Evolutionary conservation across 2,329 filamentous ascomycete species (phyloP).

Genomic region (Botrytis medusae): DNA sequence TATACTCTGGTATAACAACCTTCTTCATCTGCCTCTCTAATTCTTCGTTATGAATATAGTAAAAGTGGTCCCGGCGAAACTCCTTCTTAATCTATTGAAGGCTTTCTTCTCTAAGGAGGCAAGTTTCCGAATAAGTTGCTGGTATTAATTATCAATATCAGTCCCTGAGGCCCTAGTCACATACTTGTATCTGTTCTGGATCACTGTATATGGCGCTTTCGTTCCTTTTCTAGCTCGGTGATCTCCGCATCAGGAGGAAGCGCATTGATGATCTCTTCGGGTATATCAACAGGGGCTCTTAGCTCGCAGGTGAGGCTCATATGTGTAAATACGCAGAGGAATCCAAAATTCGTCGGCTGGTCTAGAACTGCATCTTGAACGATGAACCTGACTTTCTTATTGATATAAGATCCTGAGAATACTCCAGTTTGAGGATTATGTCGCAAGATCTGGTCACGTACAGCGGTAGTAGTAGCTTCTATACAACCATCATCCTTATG

Average conservation of each 20-base stretch:
- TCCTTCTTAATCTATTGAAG: neutral
- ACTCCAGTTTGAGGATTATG: neutral
- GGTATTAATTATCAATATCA: neutral
- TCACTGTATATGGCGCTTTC: neutral
- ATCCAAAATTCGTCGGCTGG: neutral
- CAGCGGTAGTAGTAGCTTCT: neutral
- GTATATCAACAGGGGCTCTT: neutral
- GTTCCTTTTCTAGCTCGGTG: neutral
- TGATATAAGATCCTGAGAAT: neutral
- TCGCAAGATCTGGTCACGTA: neutral
- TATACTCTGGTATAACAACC: neutral
- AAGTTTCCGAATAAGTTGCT: neutral
- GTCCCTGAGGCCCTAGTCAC: neutral
- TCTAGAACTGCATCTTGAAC: neutral
- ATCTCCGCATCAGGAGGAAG: neutral
- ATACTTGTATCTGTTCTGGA: neutral
- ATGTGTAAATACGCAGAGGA: neutral
- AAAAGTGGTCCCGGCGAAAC: conserved; percentile 5
- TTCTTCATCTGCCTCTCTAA: neutral
- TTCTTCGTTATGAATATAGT: conserved; percentile 3
- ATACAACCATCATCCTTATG: neutral
- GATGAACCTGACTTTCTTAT: neutral
- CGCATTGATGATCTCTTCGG: neutral
- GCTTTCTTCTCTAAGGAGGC: neutral
- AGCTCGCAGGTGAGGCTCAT: neutral